Conservation (phyloP, 129 eudicot genomes). For the Erigeron canadensis region DNA sequence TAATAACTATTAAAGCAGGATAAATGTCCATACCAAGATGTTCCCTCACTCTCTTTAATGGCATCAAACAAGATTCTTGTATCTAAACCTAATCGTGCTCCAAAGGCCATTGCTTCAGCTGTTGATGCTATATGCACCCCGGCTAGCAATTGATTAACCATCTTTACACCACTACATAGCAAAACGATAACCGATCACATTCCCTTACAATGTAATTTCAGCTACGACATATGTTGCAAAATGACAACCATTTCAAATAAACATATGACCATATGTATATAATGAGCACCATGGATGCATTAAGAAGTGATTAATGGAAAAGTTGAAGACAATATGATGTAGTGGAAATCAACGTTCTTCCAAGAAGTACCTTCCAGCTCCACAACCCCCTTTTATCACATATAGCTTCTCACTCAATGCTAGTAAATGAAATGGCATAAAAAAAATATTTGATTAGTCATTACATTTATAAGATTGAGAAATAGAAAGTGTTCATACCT, state of each 20-base stretch:
- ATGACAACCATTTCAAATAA: background rate
- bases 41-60: constrained; percentile 69
- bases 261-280: background rate
- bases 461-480: background rate
- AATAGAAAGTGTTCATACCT: constrained; percentile 38
- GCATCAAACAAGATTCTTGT: constrained; percentile 74
- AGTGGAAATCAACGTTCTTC: constrained; percentile 18
- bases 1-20: constrained; percentile 13
- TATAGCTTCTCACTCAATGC: constrained; percentile 98
- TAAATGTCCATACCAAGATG: constrained; percentile 71
- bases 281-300: background rate
- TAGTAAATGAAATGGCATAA: constrained; percentile 37
- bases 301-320: background rate
- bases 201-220: constrained; percentile 3
- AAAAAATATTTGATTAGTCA: constrained; percentile 12
- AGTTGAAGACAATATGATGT: constrained; percentile 15
- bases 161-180: constrained; percentile 79
- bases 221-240: background rate
- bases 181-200: constrained; percentile 10
- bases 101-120: constrained; percentile 98
- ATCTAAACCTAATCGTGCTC: constrained; percentile 88
- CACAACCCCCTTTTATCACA: constrained; percentile 87
- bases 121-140: constrained; percentile 99
- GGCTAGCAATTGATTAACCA: constrained; percentile 98
- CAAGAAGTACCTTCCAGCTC: constrained; percentile 87